These are phyloP conservation scores for Gynochthodes officinalis DNA, from an alignment of 257 asterid genomes.

Conservation along the genomic window DNA sequence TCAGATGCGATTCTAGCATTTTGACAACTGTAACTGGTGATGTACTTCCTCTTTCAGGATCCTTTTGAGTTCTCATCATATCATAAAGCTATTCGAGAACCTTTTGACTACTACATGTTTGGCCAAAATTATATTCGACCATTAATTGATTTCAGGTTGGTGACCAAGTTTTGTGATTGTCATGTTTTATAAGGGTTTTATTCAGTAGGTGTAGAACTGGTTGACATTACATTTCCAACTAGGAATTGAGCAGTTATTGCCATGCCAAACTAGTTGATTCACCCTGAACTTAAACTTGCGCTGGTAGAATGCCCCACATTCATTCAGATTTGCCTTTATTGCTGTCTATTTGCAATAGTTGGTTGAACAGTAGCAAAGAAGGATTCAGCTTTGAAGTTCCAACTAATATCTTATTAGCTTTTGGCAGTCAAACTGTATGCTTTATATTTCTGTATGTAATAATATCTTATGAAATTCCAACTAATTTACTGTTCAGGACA, in stretches of 20 bases:
- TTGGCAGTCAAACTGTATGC: background rate
- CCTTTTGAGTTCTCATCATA: conserved; percentile 68
- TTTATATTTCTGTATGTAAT: background rate
- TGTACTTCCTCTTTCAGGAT: conserved; percentile 48
- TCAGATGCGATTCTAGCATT: background rate
- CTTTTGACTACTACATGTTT: conserved; percentile 81
- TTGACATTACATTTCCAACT: background rate
- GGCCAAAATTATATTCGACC: conserved; percentile 75
- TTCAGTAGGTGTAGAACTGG: background rate
- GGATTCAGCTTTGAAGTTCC: background rate
- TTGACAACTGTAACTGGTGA: background rate
- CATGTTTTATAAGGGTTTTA: background rate
- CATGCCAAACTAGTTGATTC: background rate
- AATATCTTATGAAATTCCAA: background rate
- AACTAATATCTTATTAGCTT: background rate
- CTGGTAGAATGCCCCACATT: background rate
- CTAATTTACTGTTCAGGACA: background rate
- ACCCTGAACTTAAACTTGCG: conserved; percentile 2
- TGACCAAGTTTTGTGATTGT: conserved; percentile 5
- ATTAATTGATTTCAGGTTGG: conserved; percentile 76
- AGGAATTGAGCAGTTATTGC: background rate
- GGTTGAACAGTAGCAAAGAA: background rate
- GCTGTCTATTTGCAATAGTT: background rate
- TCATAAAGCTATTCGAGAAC: conserved; percentile 84
- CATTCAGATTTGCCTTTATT: background rate